Conservation (phyloP, 805 yeast genomes). For the Lachancea sp. region DNA sequence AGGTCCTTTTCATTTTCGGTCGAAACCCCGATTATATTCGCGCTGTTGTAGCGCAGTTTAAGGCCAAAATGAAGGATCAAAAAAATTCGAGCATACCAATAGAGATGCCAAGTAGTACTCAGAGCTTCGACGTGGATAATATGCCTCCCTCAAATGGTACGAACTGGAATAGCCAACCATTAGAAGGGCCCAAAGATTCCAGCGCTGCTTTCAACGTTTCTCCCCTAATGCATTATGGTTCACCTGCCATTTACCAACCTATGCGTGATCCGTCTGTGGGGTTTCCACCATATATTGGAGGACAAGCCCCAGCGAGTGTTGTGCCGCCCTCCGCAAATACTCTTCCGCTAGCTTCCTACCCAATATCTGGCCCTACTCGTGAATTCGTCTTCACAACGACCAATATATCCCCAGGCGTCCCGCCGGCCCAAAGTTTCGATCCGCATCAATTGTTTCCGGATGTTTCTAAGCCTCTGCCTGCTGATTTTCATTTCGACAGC, state of each 20-base stretch:
- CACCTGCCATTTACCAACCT: not conserved
- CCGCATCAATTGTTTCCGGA: conserved; percentile 9
- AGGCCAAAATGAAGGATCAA: conserved; percentile 1
- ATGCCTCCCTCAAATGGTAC: not conserved
- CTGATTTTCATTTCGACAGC: conserved; percentile 7
- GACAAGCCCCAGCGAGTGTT: not conserved
- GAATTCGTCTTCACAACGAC: conserved; percentile 7
- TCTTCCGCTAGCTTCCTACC: not conserved
- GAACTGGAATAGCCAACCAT: conserved; percentile 3
- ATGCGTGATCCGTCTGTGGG: not conserved
- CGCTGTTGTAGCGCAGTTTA: conserved; percentile 4
- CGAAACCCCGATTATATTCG: conserved; percentile 7
- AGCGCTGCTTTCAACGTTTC: not conserved
- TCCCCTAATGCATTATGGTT: not conserved
- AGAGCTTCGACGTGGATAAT: conserved; percentile 1
- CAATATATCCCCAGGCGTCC: not conserved
- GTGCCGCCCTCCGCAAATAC: not conserved
- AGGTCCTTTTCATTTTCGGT: conserved; percentile 6
- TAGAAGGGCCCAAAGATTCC: not conserved
- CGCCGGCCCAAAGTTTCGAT: conserved; percentile 1
- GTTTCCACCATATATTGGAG: not conserved
- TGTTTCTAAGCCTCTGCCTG: conserved; percentile 8
- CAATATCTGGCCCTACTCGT: not conserved
- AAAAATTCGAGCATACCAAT: conserved; percentile 5
- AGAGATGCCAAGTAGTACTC: conserved; percentile 5